Evolutionary conservation across 139 green algal species (phyloP).

Genomic region (Chara braunii): DNA sequence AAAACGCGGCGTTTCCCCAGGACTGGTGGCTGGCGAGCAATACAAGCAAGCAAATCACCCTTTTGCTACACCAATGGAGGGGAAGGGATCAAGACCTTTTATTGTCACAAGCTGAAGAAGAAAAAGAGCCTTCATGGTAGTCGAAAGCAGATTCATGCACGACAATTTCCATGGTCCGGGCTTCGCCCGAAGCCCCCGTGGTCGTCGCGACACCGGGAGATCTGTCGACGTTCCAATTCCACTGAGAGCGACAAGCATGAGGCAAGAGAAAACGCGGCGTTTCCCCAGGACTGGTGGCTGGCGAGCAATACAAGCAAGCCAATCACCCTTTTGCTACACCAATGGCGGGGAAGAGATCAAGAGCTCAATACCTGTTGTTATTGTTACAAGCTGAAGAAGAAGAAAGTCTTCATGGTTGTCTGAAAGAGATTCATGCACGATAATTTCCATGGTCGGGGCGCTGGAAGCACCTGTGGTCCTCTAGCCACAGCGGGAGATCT

Average conservation of each 20-base stretch:
- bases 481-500: slow-evolving; percentile 16
- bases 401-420: slow-evolving; percentile 68
- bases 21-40: no score
- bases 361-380: no score
- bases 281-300: no score
- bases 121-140: no score
- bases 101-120: no score
- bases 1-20: no score
- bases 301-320: slow-evolving; percentile 41
- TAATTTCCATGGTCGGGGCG: background rate
- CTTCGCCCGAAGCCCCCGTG: slow-evolving; percentile 14
- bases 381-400: slow-evolving; percentile 69
- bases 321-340: slow-evolving; percentile 39
- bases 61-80: no score
- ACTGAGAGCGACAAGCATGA: no score
- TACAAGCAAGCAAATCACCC: no score
- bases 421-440: slow-evolving; percentile 59
- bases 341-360: slow-evolving; percentile 66
- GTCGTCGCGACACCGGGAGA: slow-evolving; percentile 39
- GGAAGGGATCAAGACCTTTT: no score
- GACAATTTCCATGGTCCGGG: slow-evolving; percentile 1
- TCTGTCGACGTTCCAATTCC: no score
- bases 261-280: no score
- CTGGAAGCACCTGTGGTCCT: slow-evolving; percentile 7
- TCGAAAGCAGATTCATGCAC: slow-evolving; percentile 63